Percentiles rank a stretch among this genome's conserved stretches.
Evolutionary conservation across 768 basidiomycete genomes (phyloP).

Genomic region (Hypholoma fasciculare): DNA sequence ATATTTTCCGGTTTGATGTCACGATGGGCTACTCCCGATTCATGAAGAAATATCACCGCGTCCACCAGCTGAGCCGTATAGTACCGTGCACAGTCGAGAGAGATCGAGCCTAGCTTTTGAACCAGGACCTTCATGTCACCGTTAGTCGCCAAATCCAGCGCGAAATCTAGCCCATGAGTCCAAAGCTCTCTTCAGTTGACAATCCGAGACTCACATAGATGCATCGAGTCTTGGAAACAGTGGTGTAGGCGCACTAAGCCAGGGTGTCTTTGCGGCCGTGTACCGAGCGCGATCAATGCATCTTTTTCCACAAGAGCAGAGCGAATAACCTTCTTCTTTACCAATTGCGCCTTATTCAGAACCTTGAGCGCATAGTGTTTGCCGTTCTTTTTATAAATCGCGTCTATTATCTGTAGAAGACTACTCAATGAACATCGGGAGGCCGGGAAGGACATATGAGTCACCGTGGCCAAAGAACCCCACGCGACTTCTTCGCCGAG

Average conservation of each 20-base stretch:
- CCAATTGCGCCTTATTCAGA: conserved; percentile 81
- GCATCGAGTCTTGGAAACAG: conserved; percentile 84
- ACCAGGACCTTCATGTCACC: conserved; percentile 78
- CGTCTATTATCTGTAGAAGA: conserved; percentile 25
- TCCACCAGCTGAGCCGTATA: conserved; percentile 92
- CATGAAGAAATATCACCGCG: conserved; percentile 89
- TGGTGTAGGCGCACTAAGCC: conserved; percentile 81
- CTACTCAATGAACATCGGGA: conserved; percentile 4
- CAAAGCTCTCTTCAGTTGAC: neutral
- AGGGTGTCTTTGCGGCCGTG: conserved; percentile 55
- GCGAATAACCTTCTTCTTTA: conserved; percentile 73
- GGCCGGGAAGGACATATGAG: neutral
- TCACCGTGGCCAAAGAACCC: conserved; percentile 32
- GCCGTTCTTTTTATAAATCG: conserved; percentile 26
- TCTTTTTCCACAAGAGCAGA: conserved; percentile 83
- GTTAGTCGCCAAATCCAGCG: conserved; percentile 73
- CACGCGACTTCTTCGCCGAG: conserved; percentile 29
- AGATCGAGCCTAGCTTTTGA: conserved; percentile 83
- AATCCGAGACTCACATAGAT: conserved; percentile 65
- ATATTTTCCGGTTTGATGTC: conserved; percentile 89
- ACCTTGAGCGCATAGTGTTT: conserved; percentile 42
- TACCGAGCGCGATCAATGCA: conserved; percentile 70
- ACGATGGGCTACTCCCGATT: conserved; percentile 88
- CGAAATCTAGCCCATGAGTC: conserved; percentile 57
- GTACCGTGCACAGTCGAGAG: conserved; percentile 70